Conservation (phyloP, 176 grass and related monocot species). For the Carex kokanica region DNA sequence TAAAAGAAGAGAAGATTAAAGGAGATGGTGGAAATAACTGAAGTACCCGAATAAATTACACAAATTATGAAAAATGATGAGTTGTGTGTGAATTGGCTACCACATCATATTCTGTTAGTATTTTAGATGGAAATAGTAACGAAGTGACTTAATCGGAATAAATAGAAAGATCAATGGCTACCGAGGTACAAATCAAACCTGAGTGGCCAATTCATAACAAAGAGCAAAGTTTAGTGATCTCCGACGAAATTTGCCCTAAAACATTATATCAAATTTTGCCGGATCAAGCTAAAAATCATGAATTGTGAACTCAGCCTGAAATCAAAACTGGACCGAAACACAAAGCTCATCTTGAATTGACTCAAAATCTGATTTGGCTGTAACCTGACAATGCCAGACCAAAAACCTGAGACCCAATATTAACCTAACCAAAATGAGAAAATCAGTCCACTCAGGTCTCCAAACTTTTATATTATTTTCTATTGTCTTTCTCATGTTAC, state of each 20-base stretch:
- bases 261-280: conserved; percentile 3
- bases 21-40: no score
- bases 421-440: not conserved
- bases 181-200: no score
- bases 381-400: not conserved
- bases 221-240: no score
- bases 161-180: no score
- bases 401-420: not conserved
- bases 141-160: no score
- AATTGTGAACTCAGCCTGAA: not conserved
- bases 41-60: no score
- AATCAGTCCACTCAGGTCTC: not conserved
- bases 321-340: not conserved
- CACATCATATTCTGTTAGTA: no score
- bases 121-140: no score
- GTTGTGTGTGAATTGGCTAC: no score
- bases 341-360: not conserved
- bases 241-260: not conserved
- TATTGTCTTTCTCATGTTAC: not conserved
- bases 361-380: not conserved
- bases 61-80: no score
- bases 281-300: not conserved
- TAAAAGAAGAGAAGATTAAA: no score
- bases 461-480: not conserved
- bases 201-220: no score